phyloP scores from a whole-genome alignment of 2,329 filamentous ascomycete species.

The Pyrenophora seminiperda region DNA sequence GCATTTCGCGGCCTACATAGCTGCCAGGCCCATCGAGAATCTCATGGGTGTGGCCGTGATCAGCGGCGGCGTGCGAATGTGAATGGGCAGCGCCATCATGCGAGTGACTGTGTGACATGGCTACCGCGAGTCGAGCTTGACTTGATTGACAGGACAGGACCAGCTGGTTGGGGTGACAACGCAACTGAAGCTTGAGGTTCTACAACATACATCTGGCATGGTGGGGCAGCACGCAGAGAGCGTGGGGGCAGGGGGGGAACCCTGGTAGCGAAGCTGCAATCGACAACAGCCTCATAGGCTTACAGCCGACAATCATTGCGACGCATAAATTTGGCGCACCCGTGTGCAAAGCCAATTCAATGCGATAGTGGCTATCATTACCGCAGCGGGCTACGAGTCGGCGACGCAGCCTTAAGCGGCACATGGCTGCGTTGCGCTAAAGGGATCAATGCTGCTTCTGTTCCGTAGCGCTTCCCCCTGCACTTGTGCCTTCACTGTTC shows the following conservation, averaged over 20 bases:
- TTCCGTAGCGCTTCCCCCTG: slow-evolving; percentile 19
- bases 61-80: slow-evolving; percentile 55
- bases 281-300: slow-evolving; percentile 10
- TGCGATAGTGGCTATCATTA: slow-evolving; percentile 18
- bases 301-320: not conserved
- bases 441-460: slow-evolving; percentile 18
- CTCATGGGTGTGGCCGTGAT: slow-evolving; percentile 95
- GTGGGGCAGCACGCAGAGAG: slow-evolving; percentile 25
- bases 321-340: slow-evolving; percentile 8
- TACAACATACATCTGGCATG: no score
- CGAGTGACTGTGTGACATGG: slow-evolving; percentile 43
- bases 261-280: slow-evolving; percentile 9
- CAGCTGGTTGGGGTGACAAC: not conserved
- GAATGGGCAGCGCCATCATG: slow-evolving; percentile 56
- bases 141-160: not conserved
- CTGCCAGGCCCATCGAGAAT: slow-evolving; percentile 93
- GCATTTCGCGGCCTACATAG: slow-evolving; percentile 89
- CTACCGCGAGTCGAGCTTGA: not conserved
- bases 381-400: slow-evolving; percentile 20
- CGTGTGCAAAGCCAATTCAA: slow-evolving; percentile 10
- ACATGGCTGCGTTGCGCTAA: slow-evolving; percentile 10
- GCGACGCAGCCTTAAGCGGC: slow-evolving; percentile 6
- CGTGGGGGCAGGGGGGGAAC: no score
- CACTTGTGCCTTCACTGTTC: no score
- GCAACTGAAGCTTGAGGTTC: slow-evolving; percentile 13